Conservation (phyloP, 306 rosid genomes). For the Vachellia collinsii region DNA sequence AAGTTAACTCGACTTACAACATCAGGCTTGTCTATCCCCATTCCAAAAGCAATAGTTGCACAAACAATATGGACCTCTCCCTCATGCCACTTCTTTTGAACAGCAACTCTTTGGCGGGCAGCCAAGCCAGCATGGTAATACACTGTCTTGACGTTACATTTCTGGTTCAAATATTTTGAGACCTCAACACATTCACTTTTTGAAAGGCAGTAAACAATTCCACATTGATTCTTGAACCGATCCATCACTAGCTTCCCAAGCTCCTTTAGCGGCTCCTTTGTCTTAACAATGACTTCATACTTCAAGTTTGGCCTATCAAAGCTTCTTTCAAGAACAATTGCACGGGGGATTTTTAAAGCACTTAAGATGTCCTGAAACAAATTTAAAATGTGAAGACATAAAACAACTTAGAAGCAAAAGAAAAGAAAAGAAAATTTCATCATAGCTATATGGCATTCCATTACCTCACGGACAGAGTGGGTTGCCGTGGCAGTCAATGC, state of each 20-base stretch:
- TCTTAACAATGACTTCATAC: slow-evolving; percentile 82
- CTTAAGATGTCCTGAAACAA: slow-evolving; percentile 78
- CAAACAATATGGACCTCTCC: slow-evolving; percentile 90
- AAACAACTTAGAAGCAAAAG: background rate
- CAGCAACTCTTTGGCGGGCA: slow-evolving; percentile 80
- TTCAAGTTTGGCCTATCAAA: slow-evolving; percentile 96
- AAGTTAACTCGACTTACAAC: slow-evolving; percentile 74
- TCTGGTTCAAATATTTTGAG: slow-evolving; percentile 69
- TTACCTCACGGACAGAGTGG: slow-evolving; percentile 80
- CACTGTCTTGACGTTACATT: slow-evolving; percentile 70
- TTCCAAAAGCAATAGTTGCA: slow-evolving; percentile 97
- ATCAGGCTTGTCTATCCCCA: slow-evolving; percentile 98
- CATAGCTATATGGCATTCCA: slow-evolving; percentile 20
- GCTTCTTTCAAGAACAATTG: slow-evolving; percentile 91
- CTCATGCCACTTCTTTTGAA: slow-evolving; percentile 84
- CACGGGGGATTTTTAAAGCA: slow-evolving; percentile 80
- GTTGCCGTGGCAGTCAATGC: slow-evolving; percentile 99
- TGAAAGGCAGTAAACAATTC: slow-evolving; percentile 94
- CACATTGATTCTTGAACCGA: slow-evolving; percentile 75
- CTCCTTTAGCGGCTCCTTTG: slow-evolving; percentile 79
- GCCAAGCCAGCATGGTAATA: slow-evolving; percentile 93
- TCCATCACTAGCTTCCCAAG: slow-evolving; percentile 67
- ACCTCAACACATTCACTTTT: slow-evolving; percentile 92
- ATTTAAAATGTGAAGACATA: slow-evolving; percentile 18
- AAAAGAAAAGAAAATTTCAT: slow-evolving; percentile 11